Conservation (phyloP, 805 yeast genomes). For the Nakazawaea holstii region DNA sequence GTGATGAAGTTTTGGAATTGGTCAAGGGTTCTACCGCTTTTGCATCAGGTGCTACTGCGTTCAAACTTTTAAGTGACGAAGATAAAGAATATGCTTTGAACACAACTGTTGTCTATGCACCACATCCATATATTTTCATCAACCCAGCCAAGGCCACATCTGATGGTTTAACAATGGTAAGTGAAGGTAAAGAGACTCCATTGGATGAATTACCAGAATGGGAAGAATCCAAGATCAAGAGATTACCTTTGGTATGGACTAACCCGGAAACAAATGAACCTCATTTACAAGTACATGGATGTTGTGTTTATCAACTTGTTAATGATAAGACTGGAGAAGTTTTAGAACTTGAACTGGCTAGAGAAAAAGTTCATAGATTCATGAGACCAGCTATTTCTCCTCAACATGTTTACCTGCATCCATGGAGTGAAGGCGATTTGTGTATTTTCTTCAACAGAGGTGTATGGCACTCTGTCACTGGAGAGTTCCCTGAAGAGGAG, state of each 20-base stretch:
- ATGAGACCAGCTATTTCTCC: constrained; percentile 88
- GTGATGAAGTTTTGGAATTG: constrained; percentile 57
- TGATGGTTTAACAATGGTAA: constrained; percentile 82
- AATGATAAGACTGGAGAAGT: constrained; percentile 51
- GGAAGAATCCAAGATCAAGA: constrained; percentile 75
- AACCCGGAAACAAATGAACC: constrained; percentile 81
- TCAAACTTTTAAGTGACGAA: constrained; percentile 56
- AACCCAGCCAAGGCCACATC: constrained; percentile 76
- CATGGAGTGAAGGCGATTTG: constrained; percentile 80
- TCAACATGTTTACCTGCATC: constrained; percentile 67
- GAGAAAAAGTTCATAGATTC: constrained; percentile 62
- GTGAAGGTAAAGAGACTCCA: constrained; percentile 67
- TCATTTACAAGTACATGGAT: constrained; percentile 84
- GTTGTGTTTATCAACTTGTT: constrained; percentile 67
- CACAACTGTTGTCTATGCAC: constrained; percentile 85
- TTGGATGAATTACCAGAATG: constrained; percentile 73
- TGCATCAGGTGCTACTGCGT: constrained; percentile 79
- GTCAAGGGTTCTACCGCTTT: constrained; percentile 89
- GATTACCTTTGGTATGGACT: constrained; percentile 86
- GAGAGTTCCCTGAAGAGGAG: constrained; percentile 76
- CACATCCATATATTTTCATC: constrained; percentile 86
- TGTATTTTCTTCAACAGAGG: constrained; percentile 86
- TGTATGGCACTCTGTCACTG: constrained; percentile 89
- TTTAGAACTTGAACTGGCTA: constrained; percentile 65
- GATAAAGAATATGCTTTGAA: constrained; percentile 70